Evolutionary conservation across 2,329 filamentous ascomycete genomes (phyloP), one percentile per base, ranked within the genome.

Genomic region (Epichloe baconii): DNA sequence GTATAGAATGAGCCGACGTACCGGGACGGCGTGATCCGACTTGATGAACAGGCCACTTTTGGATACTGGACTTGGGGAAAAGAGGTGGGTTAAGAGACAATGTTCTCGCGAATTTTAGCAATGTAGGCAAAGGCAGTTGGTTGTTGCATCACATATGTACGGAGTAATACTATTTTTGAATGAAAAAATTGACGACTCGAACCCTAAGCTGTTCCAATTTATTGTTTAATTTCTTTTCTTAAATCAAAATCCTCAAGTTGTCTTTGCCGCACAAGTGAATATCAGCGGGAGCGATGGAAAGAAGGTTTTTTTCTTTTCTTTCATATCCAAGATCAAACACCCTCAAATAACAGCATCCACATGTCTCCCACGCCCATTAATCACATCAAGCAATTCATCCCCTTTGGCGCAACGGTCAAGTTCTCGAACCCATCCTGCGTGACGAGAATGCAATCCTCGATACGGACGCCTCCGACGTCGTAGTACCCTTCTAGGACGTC

Each of bases 381-480:
- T 77, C 47, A 86, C 72, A 55, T 74, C 73, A 62, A 89, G 69
- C 59, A 89, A 69, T 62, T 88, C 82, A 49, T 84, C 75, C 2
- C 79, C 71, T 94, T 95, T 0, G 87, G 86, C 34, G 85, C 85
- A 17, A 77, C 76, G 1, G 89, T 94, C 64, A 97, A 63, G 62
- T 95, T 94, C 68, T 96, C 89, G 60, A 81, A 82, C 0, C 90
- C 89, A 23, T 78, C 72, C 54, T 84, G 74, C 1, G 85, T 93
- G 46, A 97, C 82, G 21, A 93, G 73, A 40, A 97, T 77, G 64
- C 91, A 87, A 62, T 97, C 89, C 70, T 98, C 93, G 54, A 97
- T 94, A 45, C 93, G 79, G 26, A 95, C 88, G 36, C 93, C 93
- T 15, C 91, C 93, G 1, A 97, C 83, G 26, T 69, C 71, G 72